Base-by-base conservation (phyloP, 2,329 filamentous ascomycete genomes). In the Fusarium siculi region DNA sequence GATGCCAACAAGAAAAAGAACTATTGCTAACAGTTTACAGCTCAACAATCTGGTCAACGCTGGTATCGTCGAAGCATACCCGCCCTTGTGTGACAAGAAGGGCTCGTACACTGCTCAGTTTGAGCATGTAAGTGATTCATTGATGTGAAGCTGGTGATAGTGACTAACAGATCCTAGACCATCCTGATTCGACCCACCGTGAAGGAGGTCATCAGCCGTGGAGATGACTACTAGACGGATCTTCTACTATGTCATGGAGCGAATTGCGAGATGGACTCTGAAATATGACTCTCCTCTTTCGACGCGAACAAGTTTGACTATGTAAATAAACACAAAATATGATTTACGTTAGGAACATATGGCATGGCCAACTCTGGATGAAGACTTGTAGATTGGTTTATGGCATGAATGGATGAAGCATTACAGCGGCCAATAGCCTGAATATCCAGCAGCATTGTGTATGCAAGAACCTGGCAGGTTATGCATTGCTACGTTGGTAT, bases 51-150 rank as follows among this genome's bases (percentile, higher is more conserved):
- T 98, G 46, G 94, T 98, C 52, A 87, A 90, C 46, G 90, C 87
- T 65, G 95, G 94, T 66, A 93, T 98, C 76, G 93, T 98, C 47
- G 93, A 98, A 83, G 91, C 93, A 47, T 98, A 98, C 81, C 94
- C 95, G 43, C 95, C 95, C 36, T 86, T 98, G 76, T 92, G 93
- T 76, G 95, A 98, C 84, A 91, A 95, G 84, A 97, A 97, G 88
- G 96, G 96, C 66, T 97, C 93, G 32, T 97, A 97, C 82, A 97
- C 95, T 32, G 96, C 95, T 73, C 95, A 98, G 81, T 97, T 91
- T 80, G 95, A 98, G 86, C 95, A 98, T 85, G 95, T 97, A 85
- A 88, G 93, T 89, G 25, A 34, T 54, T 25, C 52, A 25, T 18
- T 28, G 4, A 11, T 30, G 23, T 28, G 40, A 23, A 34, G 9